Evolutionary conservation across 2,329 filamentous ascomycete species (phyloP).

Genomic region (Sphaerulina populicola): DNA sequence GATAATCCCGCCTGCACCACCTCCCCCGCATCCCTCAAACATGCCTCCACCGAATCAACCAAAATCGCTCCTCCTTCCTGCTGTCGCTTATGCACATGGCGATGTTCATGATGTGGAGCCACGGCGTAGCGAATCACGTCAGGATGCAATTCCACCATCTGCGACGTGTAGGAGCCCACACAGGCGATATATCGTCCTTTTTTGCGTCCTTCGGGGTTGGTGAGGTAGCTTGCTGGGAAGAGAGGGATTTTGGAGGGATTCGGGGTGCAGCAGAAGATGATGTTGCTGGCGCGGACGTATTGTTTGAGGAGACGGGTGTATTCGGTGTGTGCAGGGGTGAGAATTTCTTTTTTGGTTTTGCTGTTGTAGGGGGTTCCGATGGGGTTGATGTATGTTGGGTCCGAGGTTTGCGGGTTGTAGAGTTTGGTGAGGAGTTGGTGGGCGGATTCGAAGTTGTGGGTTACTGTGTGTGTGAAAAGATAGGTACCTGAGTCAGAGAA

Average conservation of each 20-base stretch:
- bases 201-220: conserved; percentile 58
- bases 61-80: conserved; percentile 52
- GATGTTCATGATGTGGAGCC: conserved; percentile 43
- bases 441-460: conserved; percentile 28
- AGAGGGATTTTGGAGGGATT: conserved; percentile 70
- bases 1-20: conserved; percentile 67
- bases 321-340: conserved; percentile 64
- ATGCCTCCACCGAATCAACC: conserved; percentile 65
- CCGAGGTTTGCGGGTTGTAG: conserved; percentile 40
- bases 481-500: no score
- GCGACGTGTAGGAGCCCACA: conserved; percentile 59
- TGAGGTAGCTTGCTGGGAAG: conserved; percentile 67
- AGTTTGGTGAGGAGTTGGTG: conserved; percentile 47
- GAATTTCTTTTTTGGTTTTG: conserved; percentile 54
- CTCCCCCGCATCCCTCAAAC: conserved; percentile 76
- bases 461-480: conserved; percentile 39
- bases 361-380: conserved; percentile 34
- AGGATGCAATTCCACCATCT: conserved; percentile 77
- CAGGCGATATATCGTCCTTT: conserved; percentile 66
- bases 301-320: conserved; percentile 60
- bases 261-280: conserved; percentile 66
- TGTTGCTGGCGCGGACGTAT: conserved; percentile 63
- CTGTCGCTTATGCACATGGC: conserved; percentile 58
- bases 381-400: conserved; percentile 30
- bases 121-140: conserved; percentile 63